Base-by-base conservation (phyloP, 2,329 filamentous ascomycete genomes). In the Knoxdaviesia capensis region DNA sequence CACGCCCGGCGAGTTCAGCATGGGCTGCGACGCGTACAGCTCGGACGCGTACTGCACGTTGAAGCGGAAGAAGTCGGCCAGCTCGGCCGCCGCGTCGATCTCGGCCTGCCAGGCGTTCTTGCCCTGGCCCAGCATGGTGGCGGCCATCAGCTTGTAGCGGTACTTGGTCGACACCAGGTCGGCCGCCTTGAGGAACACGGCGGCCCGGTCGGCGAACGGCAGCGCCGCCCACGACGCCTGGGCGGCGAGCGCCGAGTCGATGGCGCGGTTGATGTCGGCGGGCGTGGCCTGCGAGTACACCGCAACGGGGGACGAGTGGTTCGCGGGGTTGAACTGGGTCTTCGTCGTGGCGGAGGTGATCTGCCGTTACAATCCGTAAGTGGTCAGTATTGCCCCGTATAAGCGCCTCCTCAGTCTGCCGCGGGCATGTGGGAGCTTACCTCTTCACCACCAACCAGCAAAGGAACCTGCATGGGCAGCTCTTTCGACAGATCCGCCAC, bases 31-130 rank as follows among this genome's bases (percentile, higher is more conserved):
- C 34, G 74, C 73, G 58, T 94, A 94, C 43, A 94, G 65, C 56
- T 94, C 83, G 62, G 94, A 80, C 31, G 88, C 88, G 55, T 90
- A 94, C 58, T 87, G 77, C 42, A 94, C 88, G 55, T 90, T 90
- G 67, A 94, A 94, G 55, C 86, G 76, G 56, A 96, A 66, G 62
- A 96, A 96, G 58, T 98, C 88, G 51, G 75, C 80, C 51, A 93
- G 63, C 68, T 98, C 90, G 6, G 88, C 88, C 11, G 88, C 88
- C 35, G 87, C 73, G 59, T 96, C 88, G 48, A 96, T 96, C 69
- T 98, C 88, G n/a, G 90, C 88, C 62, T 98, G 88, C 86, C 86
- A 96, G 39, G 84, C 85, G 59, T 94, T 96, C 74, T 96, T 96
- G 53, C 90, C 88, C 63, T 98, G 88, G 46, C 88, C 90, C 32